phyloP scores from a whole-genome alignment of 2,329 filamentous ascomycete species.

The Microascus cirrosus region DNA sequence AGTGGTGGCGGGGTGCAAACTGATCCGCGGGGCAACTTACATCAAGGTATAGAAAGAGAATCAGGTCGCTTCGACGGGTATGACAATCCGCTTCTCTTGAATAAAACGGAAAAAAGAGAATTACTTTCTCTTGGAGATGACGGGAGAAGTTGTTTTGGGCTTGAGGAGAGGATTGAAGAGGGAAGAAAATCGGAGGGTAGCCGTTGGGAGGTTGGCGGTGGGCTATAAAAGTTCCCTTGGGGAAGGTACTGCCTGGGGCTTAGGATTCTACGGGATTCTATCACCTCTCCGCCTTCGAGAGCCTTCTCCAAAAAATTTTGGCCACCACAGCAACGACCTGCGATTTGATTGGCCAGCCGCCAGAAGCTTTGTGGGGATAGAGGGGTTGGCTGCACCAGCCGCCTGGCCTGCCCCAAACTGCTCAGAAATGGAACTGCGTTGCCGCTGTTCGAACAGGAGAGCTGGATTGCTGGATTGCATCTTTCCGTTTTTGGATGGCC shows the following conservation, averaged over 20 bases:
- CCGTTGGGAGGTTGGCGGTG: slow-evolving; percentile 3
- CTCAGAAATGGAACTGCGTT: not conserved
- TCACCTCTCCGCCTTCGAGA: slow-evolving; percentile 7
- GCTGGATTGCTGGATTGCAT: not conserved
- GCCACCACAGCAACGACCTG: slow-evolving; percentile 5
- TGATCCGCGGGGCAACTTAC: not conserved
- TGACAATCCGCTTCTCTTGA: not conserved
- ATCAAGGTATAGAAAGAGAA: not conserved
- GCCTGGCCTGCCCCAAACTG: not conserved
- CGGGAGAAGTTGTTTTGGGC: not conserved
- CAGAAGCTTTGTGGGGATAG: slow-evolving; percentile 1
- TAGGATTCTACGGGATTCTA: slow-evolving; percentile 11
- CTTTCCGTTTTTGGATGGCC: not conserved
- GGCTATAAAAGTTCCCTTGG: slow-evolving; percentile 1
- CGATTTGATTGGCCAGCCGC: slow-evolving; percentile 4
- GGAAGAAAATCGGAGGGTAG: slow-evolving; percentile 3
- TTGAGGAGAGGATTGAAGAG: slow-evolving; percentile 5
- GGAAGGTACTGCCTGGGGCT: slow-evolving; percentile 1
- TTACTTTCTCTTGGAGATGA: not conserved
- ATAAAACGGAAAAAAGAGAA: not conserved
- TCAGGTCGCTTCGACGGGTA: not conserved
- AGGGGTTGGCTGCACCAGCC: not conserved
- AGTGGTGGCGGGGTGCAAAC: slow-evolving; percentile 2
- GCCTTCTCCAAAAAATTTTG: slow-evolving; percentile 5
- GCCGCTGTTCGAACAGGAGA: not conserved